These are phyloP conservation scores for Aureobasidium sp. DNA, from an alignment of 2,329 filamentous ascomycete species.

Conservation along the genomic window DNA sequence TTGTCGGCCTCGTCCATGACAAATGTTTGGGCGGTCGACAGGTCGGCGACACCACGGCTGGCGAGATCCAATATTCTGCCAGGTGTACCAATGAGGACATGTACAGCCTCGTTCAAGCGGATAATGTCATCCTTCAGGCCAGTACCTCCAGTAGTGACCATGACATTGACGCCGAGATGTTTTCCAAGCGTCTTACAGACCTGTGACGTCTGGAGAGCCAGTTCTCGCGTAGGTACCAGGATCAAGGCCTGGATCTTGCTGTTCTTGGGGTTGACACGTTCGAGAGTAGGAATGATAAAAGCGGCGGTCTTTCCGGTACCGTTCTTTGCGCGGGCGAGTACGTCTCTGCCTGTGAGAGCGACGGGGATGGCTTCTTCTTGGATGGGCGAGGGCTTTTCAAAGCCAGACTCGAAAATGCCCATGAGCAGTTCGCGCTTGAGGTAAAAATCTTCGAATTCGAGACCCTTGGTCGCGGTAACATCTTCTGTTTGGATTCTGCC, in stretches of 20 bases:
- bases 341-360: constrained; percentile 87
- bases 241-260: constrained; percentile 95
- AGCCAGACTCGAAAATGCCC: constrained; percentile 98
- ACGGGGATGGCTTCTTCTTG: constrained; percentile 99
- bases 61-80: constrained; percentile 94
- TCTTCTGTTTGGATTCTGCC: constrained; percentile 81
- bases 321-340: constrained; percentile 95
- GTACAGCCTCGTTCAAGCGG: constrained; percentile 85
- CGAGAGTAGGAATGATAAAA: constrained; percentile 90
- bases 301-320: constrained; percentile 97
- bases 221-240: constrained; percentile 90
- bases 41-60: constrained; percentile 91
- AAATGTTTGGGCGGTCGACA: constrained; percentile 94
- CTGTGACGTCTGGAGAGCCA: constrained; percentile 96
- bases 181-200: constrained; percentile 98
- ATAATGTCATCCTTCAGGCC: constrained; percentile 94
- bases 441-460: constrained; percentile 96
- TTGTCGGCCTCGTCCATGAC: constrained; percentile 99
- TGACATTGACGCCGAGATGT: constrained; percentile 94
- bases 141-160: constrained; percentile 97
- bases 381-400: constrained; percentile 97
- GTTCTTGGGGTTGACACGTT: constrained; percentile 94
- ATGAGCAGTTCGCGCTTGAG: constrained; percentile 94
- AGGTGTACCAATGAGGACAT: constrained; percentile 95
- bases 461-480: constrained; percentile 94